Evolutionary conservation across 2,329 filamentous ascomycete genomes (phyloP), one percentile per base, ranked within the genome.

Genomic region (Myriosclerotinia curreyana): DNA sequence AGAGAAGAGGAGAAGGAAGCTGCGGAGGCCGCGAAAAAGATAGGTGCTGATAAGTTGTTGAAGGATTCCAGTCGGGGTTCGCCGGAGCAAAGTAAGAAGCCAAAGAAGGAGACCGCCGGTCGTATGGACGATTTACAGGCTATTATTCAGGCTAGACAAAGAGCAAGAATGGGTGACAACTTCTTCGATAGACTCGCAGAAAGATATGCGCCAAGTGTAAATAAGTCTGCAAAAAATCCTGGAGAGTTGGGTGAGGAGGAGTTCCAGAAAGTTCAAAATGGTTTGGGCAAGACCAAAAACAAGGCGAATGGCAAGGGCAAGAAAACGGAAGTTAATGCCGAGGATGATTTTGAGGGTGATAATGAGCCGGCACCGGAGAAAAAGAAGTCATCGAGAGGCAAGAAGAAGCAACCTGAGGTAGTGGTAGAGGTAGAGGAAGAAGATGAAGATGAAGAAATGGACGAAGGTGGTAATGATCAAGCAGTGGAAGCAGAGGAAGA

Each of bases 11-110:
- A 82, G 71, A 83, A 82, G 51, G 91, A 96, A 73, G 92, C 93
- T 0, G 86, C 89, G 73, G 86, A 90, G 66, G 82, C 89, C 66
- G 89, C 89, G 0, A 88, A 90, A 75, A 85, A 94, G 75, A 75
- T 94, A 3, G 90, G 90, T 3, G 83, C 89, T 70, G 88, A 91
- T 64, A 87, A 89, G 74, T 74, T 91, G 36, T 89, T 87, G 69
- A 84, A 79, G 1, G 61, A 36, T 20, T 31, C 52, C 9, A 36
- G 40, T 36, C 22, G 44, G 17, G n/a, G 36, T 25, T 42, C 14
- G 36, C 8, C 42, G 15, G 77, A 64, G 77, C 84, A 83, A 71
- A 79, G 77, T 44, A 85, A 77, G 44, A 80, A 79, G 64, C 77
- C 73, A 51, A 77, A 69, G 66, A 74, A 72, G 61, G 79, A 79